phyloP scores from a whole-genome alignment of 2,329 filamentous ascomycete genomes.

The Purpureocillium lavendulum region DNA sequence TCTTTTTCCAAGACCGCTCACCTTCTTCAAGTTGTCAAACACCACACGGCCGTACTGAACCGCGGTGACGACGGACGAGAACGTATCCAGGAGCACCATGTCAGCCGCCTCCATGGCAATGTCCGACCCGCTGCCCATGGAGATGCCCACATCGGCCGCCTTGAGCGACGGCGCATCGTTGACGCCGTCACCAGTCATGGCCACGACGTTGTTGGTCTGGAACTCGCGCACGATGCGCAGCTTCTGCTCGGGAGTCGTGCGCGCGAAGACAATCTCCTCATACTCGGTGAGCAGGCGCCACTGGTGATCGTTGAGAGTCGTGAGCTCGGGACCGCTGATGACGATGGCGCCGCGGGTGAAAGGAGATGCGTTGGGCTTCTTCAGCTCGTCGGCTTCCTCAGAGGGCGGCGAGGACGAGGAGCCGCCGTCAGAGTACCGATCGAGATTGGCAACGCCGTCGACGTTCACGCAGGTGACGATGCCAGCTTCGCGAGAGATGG shows the following conservation, averaged over 20 bases:
- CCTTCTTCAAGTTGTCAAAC: constrained; percentile 74
- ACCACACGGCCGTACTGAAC: constrained; percentile 65
- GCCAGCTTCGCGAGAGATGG: constrained; percentile 64
- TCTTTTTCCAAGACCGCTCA: constrained; percentile 27
- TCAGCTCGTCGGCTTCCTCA: constrained; percentile 14
- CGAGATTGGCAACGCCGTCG: constrained; percentile 45
- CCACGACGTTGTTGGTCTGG: constrained; percentile 59
- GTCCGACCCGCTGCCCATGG: constrained; percentile 72
- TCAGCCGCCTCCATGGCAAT: constrained; percentile 75
- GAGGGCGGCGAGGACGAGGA: neutral
- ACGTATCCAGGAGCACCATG: constrained; percentile 73
- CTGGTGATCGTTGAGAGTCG: constrained; percentile 56
- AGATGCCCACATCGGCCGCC: constrained; percentile 75
- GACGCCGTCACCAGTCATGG: constrained; percentile 81
- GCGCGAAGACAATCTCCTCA: constrained; percentile 64
- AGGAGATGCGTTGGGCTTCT: constrained; percentile 7
- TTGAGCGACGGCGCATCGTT: constrained; percentile 79
- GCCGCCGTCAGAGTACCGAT: constrained; percentile 18
- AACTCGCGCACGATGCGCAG: constrained; percentile 72
- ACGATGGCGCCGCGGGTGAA: constrained; percentile 41
- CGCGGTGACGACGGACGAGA: constrained; percentile 63
- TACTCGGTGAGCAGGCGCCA: constrained; percentile 60
- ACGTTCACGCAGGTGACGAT: constrained; percentile 53
- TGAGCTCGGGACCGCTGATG: constrained; percentile 57
- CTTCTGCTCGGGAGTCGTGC: constrained; percentile 73